Conservation (phyloP, 306 rosid species). For the Pyrus pyrifolia region DNA sequence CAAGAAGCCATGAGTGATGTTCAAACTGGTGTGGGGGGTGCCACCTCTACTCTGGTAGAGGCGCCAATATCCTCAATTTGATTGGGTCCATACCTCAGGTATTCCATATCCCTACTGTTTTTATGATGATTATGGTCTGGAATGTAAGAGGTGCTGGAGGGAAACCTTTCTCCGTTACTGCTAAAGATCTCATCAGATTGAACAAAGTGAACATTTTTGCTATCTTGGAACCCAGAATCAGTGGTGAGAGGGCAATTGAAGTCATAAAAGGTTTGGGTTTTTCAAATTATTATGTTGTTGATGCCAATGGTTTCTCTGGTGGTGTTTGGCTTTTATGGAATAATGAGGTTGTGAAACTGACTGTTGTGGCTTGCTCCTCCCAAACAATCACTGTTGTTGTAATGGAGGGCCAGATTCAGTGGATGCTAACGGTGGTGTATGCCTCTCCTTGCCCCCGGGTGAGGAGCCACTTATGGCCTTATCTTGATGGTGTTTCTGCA, state of each 20-base stretch:
- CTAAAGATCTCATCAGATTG: neutral
- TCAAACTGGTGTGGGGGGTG: neutral
- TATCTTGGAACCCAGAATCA: neutral
- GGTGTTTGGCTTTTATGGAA: neutral
- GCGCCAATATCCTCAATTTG: neutral
- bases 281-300: neutral
- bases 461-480: neutral
- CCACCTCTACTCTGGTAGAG: neutral
- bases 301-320: neutral
- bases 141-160: neutral
- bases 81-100: neutral
- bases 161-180: neutral
- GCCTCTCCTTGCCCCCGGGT: neutral
- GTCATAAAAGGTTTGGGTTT: neutral
- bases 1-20: neutral
- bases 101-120: accelerated
- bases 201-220: neutral
- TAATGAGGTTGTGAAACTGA: neutral
- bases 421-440: neutral
- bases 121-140: neutral
- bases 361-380: neutral
- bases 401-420: neutral
- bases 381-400: neutral
- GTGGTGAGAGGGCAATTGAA: neutral
- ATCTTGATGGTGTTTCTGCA: neutral